Evolutionary conservation across 139 green algal species (phyloP).

Genomic region (Microglena sp.): DNA sequence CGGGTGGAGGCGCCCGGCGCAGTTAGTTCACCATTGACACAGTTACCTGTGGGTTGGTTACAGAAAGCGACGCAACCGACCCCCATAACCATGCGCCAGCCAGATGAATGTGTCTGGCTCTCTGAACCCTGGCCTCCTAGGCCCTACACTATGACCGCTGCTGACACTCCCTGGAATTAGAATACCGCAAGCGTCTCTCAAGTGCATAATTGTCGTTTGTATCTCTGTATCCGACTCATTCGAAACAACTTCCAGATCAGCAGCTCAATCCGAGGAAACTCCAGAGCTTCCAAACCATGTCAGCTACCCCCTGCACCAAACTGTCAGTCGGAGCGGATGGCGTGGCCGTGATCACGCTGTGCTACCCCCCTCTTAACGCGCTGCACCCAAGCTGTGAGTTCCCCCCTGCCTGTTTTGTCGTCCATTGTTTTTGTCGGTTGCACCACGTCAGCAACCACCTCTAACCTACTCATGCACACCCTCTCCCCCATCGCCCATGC

Average conservation of each 20-base stretch:
- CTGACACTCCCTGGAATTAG: background rate
- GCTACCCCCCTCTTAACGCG: slow-evolving; percentile 92
- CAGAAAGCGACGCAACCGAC: too few species aligned
- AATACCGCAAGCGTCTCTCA: background rate
- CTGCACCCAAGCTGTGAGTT: slow-evolving; percentile 68
- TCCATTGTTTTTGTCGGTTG: background rate
- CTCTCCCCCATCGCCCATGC: background rate
- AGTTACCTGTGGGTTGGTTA: too few species aligned
- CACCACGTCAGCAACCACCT: background rate
- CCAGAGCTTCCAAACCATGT: background rate
- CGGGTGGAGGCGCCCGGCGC: too few species aligned
- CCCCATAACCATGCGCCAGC: too few species aligned
- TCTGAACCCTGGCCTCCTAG: too few species aligned
- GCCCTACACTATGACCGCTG: too few species aligned
- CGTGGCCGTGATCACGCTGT: slow-evolving; percentile 81
- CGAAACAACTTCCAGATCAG: background rate
- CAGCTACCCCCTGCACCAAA: background rate
- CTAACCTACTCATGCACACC: background rate
- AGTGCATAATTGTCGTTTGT: background rate
- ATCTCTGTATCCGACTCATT: background rate
- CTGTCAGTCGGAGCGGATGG: slow-evolving; percentile 37
- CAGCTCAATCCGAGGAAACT: background rate
- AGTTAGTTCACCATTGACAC: too few species aligned
- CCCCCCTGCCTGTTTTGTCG: background rate
- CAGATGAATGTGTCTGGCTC: too few species aligned